Conservation (phyloP, 1,139 yeast species). For the Debaryomycetaceae sp. region DNA sequence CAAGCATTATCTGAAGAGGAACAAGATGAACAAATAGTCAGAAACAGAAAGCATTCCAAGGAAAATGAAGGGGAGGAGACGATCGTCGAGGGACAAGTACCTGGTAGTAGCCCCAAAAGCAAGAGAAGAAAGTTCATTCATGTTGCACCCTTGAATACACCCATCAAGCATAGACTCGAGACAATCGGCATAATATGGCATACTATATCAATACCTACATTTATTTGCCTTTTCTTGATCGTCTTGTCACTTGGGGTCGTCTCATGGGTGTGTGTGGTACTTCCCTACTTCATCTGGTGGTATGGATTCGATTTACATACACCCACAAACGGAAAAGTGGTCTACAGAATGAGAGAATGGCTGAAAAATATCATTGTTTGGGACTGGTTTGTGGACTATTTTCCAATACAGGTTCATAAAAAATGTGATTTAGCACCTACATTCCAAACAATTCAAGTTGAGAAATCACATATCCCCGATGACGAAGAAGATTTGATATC, state of each 20-base stretch:
- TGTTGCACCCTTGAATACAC: slow-evolving; percentile 54
- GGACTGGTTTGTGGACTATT: slow-evolving; percentile 73
- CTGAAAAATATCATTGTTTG: slow-evolving; percentile 62
- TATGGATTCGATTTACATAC: slow-evolving; percentile 55
- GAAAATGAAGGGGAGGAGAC: background rate
- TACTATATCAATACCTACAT: slow-evolving; percentile 65
- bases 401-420: slow-evolving; percentile 75
- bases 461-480: slow-evolving; percentile 23
- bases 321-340: slow-evolving; percentile 70
- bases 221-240: slow-evolving; percentile 49
- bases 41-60: background rate
- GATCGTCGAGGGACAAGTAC: background rate
- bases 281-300: slow-evolving; percentile 61
- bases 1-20: background rate
- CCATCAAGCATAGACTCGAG: slow-evolving; percentile 58
- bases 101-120: background rate
- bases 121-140: slow-evolving; percentile 16
- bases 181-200: slow-evolving; percentile 77
- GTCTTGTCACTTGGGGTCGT: slow-evolving; percentile 62
- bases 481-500: slow-evolving; percentile 46
- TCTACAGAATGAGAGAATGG: slow-evolving; percentile 53
- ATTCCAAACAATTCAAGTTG: slow-evolving; percentile 38
- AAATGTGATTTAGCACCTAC: slow-evolving; percentile 75
- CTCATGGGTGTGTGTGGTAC: slow-evolving; percentile 61
- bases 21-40: background rate